Conservation (phyloP, 257 asterid species). For the Jacaranda copaia region DNA sequence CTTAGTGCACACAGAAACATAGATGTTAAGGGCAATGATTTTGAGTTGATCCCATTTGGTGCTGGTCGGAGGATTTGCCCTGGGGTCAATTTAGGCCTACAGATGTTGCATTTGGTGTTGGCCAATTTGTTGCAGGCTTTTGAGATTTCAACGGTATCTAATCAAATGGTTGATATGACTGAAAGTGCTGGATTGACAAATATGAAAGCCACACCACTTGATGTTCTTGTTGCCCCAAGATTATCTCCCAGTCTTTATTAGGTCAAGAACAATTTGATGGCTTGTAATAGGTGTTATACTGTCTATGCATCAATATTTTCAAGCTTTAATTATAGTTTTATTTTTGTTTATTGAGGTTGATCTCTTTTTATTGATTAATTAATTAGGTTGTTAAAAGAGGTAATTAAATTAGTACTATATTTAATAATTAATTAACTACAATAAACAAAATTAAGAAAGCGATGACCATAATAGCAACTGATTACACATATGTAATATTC, state of each 20-base stretch:
- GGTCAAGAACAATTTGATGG: background rate
- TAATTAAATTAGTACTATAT: no score
- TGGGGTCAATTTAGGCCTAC: constrained; percentile 40
- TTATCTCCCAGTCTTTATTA: background rate
- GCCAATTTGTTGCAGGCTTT: constrained; percentile 49
- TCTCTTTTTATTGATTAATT: no score
- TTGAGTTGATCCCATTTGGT: constrained; percentile 56
- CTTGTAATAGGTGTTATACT: no score
- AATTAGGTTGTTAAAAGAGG: no score
- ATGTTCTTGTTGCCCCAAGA: constrained; percentile 41
- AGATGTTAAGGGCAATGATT: constrained; percentile 31
- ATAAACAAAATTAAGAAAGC: no score
- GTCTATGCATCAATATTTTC: no score
- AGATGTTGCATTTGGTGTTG: constrained; percentile 44
- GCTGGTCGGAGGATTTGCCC: constrained; percentile 57
- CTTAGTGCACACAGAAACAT: background rate
- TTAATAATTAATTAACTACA: no score
- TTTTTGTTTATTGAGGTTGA: no score
- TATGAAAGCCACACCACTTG: constrained; percentile 47
- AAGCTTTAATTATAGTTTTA: no score
- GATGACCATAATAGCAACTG: no score
- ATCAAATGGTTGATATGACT: constrained; percentile 43
- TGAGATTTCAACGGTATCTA: constrained; percentile 33
- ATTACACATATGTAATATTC: no score
- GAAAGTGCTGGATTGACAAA: constrained; percentile 44